These are phyloP conservation scores for Botrytis tulipae DNA, from an alignment of 2,329 filamentous ascomycete species.

Conservation along the genomic window DNA sequence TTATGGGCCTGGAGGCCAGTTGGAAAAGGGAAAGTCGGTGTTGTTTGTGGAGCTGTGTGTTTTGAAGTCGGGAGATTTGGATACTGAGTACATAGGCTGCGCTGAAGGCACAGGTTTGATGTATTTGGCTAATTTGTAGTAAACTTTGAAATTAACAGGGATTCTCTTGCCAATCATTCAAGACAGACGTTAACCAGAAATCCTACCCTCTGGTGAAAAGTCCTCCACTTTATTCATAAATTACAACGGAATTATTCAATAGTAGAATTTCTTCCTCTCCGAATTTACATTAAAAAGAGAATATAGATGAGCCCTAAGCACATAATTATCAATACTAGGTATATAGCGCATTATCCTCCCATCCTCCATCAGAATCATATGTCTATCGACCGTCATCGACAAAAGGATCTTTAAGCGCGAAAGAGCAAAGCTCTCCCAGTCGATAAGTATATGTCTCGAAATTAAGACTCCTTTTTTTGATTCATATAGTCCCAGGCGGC, in stretches of 20 bases:
- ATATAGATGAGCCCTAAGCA: neutral
- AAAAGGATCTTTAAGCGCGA: neutral
- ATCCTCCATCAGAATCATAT: neutral
- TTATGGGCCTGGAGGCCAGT: slow-evolving; percentile 26
- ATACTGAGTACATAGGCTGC: slow-evolving; percentile 32
- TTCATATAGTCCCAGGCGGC: neutral
- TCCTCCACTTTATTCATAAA: neutral
- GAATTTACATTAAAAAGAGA: neutral
- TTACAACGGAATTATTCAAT: neutral
- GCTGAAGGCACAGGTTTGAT: slow-evolving; percentile 39
- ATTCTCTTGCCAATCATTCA: neutral
- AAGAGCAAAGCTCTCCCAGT: neutral
- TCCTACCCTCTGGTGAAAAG: neutral
- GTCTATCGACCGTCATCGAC: neutral
- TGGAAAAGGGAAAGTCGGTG: slow-evolving; percentile 21
- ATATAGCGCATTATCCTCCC: neutral
- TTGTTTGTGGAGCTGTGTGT: slow-evolving; percentile 27
- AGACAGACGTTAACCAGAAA: neutral
- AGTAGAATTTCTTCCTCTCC: neutral
- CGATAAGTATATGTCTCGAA: neutral
- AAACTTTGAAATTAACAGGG: neutral
- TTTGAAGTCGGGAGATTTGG: slow-evolving; percentile 31
- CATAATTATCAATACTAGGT: neutral
- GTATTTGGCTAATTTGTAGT: slow-evolving; percentile 34
- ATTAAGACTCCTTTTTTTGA: neutral